A percentile compares a stretch with the other conserved stretches of the same genome.
Conservation (phyloP, 2,329 filamentous ascomycete genomes). For the Plectosphaerella sp. region DNA sequence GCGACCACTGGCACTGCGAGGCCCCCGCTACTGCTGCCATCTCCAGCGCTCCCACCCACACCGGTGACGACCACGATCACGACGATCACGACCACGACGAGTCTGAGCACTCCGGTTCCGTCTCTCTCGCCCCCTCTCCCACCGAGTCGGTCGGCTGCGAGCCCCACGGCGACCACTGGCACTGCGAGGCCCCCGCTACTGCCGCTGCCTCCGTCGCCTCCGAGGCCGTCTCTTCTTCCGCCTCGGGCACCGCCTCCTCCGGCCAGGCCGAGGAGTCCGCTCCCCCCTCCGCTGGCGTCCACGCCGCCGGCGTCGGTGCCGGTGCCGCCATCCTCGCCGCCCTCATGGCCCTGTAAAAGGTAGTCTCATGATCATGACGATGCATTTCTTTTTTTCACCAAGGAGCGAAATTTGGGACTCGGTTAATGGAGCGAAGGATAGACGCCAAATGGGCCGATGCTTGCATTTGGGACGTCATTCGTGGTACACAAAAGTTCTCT, state of each 20-base stretch:
- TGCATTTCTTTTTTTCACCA: not conserved
- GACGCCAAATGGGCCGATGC: not conserved
- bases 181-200: constrained; percentile 15
- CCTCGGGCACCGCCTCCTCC: not conserved
- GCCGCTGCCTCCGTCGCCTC: constrained; percentile 1
- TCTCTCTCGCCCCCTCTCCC: constrained; percentile 18
- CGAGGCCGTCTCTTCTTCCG: not conserved
- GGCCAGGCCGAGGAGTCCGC: constrained; percentile 41
- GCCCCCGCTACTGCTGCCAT: constrained; percentile 1
- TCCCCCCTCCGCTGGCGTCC: constrained; percentile 5
- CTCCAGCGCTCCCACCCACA: not conserved
- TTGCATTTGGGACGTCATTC: not conserved
- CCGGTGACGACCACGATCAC: constrained; percentile 9
- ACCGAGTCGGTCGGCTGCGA: constrained; percentile 26
- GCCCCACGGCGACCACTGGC: constrained; percentile 33
- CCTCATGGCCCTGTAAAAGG: constrained; percentile 8
- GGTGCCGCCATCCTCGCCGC: constrained; percentile 9
- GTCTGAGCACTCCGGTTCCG: not conserved
- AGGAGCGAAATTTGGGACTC: not conserved
- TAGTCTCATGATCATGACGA: not conserved
- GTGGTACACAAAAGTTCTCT: not conserved
- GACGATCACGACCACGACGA: constrained; percentile 6
- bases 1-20: constrained; percentile 10
- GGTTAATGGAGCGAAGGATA: not conserved
- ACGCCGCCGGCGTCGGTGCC: constrained; percentile 1